Percentiles rank a stretch among this genome's conserved stretches.
These are phyloP conservation scores for Maudiozyma pseudohumilis DNA, from an alignment of 805 yeast genomes.

Conservation along the genomic window DNA sequence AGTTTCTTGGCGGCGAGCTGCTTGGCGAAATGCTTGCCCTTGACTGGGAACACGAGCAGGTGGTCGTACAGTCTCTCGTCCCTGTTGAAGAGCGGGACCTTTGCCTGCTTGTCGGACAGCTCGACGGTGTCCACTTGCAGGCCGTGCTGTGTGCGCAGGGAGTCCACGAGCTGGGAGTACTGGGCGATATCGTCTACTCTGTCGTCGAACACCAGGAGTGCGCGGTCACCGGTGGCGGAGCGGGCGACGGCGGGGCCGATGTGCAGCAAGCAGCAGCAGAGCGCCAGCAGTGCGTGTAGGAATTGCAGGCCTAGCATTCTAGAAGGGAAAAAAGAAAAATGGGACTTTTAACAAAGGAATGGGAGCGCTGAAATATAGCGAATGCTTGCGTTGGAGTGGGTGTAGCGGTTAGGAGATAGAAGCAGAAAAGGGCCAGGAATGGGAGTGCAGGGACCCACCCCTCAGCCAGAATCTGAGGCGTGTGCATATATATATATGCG, in stretches of 20 bases:
- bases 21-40: slow-evolving; percentile 35
- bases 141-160: slow-evolving; percentile 28
- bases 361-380: too few relatives aligned
- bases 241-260: slow-evolving; percentile 4
- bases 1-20: slow-evolving; percentile 39
- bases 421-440: too few relatives aligned
- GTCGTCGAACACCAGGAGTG: slow-evolving; percentile 29
- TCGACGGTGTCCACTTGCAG: slow-evolving; percentile 21
- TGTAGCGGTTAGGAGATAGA: too few relatives aligned
- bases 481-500: too few relatives aligned
- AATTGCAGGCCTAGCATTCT: slow-evolving; percentile 1
- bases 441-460: too few relatives aligned
- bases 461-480: too few relatives aligned
- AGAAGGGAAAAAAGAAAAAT: background rate
- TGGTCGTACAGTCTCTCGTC: slow-evolving; percentile 44
- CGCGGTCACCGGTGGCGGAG: slow-evolving; percentile 16
- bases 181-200: slow-evolving; percentile 20
- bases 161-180: slow-evolving; percentile 22
- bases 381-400: too few relatives aligned
- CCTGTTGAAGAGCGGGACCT: slow-evolving; percentile 23
- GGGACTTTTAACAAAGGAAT: too few relatives aligned
- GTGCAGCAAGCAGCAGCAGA: too few relatives aligned
- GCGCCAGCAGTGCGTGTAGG: background rate
- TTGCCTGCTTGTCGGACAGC: slow-evolving; percentile 13
- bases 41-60: slow-evolving; percentile 49